These are phyloP conservation scores for Rhizopogon salebrosus DNA, from an alignment of 768 basidiomycete species.

Conservation along the genomic window DNA sequence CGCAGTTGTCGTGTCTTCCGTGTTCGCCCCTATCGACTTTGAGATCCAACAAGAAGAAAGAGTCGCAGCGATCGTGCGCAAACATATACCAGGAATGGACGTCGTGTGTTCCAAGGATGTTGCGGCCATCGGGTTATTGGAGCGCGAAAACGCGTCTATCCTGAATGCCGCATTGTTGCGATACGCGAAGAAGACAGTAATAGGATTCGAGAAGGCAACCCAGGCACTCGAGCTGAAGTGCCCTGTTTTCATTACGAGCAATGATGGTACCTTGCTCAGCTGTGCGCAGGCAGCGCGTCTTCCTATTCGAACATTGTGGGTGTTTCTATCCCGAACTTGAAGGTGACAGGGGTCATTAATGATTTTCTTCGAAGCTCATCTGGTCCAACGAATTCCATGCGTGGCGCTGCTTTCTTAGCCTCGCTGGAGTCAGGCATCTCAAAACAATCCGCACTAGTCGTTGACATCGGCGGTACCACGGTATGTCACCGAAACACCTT, in stretches of 20 bases:
- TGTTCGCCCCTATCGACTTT: conserved; percentile 45
- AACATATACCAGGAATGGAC: conserved; percentile 35
- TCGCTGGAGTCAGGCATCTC: conserved; percentile 30
- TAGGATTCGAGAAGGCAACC: conserved; percentile 48
- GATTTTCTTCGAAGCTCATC: conserved; percentile 29
- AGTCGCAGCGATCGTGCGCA: conserved; percentile 37
- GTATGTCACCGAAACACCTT: conserved; percentile 16
- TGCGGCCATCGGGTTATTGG: conserved; percentile 53
- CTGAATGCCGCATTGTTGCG: conserved; percentile 59
- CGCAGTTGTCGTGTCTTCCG: conserved; percentile 40
- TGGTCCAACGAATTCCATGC: conserved; percentile 67
- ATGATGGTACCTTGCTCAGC: conserved; percentile 51
- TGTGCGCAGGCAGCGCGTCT: conserved; percentile 46
- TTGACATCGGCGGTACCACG: conserved; percentile 64
- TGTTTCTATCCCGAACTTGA: conserved; percentile 18
- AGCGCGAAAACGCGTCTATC: conserved; percentile 65
- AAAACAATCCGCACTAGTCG: conserved; percentile 42
- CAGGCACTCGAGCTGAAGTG: conserved; percentile 41
- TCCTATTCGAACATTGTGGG: conserved; percentile 54
- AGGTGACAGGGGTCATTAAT: conserved; percentile 7
- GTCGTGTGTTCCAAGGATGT: conserved; percentile 54
- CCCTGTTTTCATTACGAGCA: conserved; percentile 54
- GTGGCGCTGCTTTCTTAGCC: conserved; percentile 59
- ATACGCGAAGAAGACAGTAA: conserved; percentile 53
- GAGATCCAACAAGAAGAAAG: conserved; percentile 41